Percentiles rank a stretch among this genome's conserved stretches.
These are phyloP conservation scores for Eruca vesicaria DNA, from an alignment of 441 rosid genomes.

Conservation along the genomic window DNA sequence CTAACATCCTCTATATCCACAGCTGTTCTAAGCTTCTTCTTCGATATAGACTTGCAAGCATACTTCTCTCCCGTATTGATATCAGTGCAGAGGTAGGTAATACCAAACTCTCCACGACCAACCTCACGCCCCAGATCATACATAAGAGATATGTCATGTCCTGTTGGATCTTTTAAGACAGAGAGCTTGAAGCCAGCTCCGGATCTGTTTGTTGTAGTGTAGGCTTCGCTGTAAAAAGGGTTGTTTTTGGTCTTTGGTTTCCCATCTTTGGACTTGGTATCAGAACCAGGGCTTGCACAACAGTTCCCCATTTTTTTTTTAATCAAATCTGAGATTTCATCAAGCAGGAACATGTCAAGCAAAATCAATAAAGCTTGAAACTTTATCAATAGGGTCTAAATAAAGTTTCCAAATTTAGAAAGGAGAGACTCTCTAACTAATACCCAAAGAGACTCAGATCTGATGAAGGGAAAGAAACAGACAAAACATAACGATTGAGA, in stretches of 20 bases:
- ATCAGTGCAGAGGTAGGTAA: constrained; percentile 80
- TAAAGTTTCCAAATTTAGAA: constrained; percentile 4
- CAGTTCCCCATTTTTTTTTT: constrained; percentile 84
- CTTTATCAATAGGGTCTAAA: neutral
- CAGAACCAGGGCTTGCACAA: constrained; percentile 59
- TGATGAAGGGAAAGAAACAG: constrained; percentile 1
- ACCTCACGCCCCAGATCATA: constrained; percentile 89
- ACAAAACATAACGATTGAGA: neutral
- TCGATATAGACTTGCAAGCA: constrained; percentile 92
- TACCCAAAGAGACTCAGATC: constrained; percentile 3
- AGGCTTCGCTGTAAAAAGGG: constrained; percentile 64
- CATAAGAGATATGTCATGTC: constrained; percentile 53
- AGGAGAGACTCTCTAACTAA: neutral
- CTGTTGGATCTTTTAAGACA: constrained; percentile 80
- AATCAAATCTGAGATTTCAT: constrained; percentile 24
- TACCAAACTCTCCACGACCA: constrained; percentile 93
- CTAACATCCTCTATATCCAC: constrained; percentile 94
- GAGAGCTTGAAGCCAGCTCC: constrained; percentile 49
- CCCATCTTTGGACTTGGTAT: constrained; percentile 40
- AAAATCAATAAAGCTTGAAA: constrained; percentile 14
- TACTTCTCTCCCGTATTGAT: constrained; percentile 50
- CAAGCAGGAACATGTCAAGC: neutral
- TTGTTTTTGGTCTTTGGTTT: constrained; percentile 53
- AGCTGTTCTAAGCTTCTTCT: constrained; percentile 90
- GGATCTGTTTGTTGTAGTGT: constrained; percentile 49